Evolutionary conservation across 176 grass and related monocot species (phyloP).

Genomic region (Carex parvula): DNA sequence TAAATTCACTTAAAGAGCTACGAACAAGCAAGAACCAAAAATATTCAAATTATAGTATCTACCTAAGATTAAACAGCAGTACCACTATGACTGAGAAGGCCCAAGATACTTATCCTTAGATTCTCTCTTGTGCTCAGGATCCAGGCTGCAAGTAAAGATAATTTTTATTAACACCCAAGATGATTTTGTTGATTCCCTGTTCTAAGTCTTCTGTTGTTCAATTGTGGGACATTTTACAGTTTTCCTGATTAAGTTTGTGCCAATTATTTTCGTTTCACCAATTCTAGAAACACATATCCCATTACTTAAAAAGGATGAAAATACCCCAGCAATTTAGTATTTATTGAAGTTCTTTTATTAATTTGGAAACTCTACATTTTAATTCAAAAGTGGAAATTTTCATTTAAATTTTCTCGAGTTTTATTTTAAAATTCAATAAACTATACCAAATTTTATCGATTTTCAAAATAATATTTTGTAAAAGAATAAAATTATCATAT

Average conservation of each 20-base stretch:
- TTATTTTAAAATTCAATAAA: not conserved
- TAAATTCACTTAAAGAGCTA: slow-evolving; percentile 23
- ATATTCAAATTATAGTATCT: not conserved
- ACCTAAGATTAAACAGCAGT: slow-evolving; percentile 12
- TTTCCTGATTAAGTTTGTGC: not conserved
- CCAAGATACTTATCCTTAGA: slow-evolving; percentile 79
- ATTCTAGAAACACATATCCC: not conserved
- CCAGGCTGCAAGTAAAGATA: slow-evolving; percentile 53
- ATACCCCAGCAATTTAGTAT: not conserved
- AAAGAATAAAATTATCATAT: not conserved
- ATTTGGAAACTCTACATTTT: not conserved
- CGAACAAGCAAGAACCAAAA: not conserved
- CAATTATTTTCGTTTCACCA: not conserved
- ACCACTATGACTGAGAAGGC: slow-evolving; percentile 50
- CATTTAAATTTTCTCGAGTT: not conserved
- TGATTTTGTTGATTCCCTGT: not conserved
- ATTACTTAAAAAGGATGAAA: not conserved
- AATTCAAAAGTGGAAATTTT: not conserved
- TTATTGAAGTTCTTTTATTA: not conserved
- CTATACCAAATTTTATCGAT: not conserved
- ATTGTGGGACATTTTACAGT: not conserved
- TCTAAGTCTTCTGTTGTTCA: not conserved
- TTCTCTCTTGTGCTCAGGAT: slow-evolving; percentile 97
- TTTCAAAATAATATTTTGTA: not conserved
- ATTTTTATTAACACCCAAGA: slow-evolving; percentile 3